These are phyloP conservation scores for Candolleomyces efflorescens DNA, from an alignment of 768 basidiomycete genomes.

Conservation along the genomic window DNA sequence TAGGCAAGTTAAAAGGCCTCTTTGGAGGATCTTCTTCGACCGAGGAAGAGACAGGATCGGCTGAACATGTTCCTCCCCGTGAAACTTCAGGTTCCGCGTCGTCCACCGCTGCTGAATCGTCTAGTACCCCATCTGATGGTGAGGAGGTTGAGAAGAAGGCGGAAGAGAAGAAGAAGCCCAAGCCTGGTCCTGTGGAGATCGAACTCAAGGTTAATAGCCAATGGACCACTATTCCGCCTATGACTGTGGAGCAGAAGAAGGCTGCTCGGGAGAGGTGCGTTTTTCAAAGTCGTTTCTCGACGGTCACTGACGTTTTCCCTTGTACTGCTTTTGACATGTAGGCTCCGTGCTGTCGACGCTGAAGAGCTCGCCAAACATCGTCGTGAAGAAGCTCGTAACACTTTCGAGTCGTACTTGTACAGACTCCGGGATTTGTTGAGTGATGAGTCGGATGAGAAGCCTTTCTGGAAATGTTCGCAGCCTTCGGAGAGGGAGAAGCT, in stretches of 20 bases:
- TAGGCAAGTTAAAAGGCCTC: constrained; percentile 84
- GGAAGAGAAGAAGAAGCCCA: constrained; percentile 30
- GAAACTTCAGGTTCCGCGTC: constrained; percentile 31
- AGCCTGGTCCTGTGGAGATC: constrained; percentile 60
- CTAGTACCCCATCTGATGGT: no score
- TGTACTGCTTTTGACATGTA: constrained; percentile 21
- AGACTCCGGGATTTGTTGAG: constrained; percentile 78
- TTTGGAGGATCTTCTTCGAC: constrained; percentile 59
- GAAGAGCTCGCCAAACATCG: constrained; percentile 74
- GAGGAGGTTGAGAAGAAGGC: constrained; percentile 26
- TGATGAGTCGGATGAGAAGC: constrained; percentile 58
- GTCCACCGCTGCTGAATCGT: constrained; percentile 28
- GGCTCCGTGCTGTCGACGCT: constrained; percentile 73
- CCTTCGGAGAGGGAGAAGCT: constrained; percentile 65
- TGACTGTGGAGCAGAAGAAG: constrained; percentile 76
- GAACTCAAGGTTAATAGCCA: constrained; percentile 57
- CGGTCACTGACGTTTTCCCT: neutral
- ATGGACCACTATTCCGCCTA: constrained; percentile 66
- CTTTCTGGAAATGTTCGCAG: constrained; percentile 85
- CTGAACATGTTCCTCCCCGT: constrained; percentile 42
- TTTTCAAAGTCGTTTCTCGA: neutral
- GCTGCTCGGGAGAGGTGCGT: constrained; percentile 66
- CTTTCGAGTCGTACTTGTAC: constrained; percentile 92
- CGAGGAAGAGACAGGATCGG: constrained; percentile 35
- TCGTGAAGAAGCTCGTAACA: constrained; percentile 87